Evolutionary conservation across 805 yeast genomes (phyloP).

Genomic region (Millerozyma miso): DNA sequence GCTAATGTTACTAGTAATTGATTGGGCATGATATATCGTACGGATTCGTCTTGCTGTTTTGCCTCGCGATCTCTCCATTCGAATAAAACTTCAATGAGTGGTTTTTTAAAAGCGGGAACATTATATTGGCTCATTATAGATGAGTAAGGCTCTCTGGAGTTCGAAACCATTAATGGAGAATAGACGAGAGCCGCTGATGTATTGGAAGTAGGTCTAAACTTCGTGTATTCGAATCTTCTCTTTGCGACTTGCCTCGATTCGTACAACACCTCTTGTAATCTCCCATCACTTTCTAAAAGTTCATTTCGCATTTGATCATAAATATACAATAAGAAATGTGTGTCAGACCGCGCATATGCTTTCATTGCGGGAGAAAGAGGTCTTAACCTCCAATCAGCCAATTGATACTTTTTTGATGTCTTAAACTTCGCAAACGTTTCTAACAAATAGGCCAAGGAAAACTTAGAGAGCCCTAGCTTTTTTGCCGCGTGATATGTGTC

Average conservation of each 20-base stretch:
- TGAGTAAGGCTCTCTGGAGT: conserved; percentile 63
- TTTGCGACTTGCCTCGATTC: conserved; percentile 77
- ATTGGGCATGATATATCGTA: conserved; percentile 79
- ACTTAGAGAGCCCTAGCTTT: conserved; percentile 72
- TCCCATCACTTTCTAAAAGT: conserved; percentile 41
- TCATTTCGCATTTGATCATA: conserved; percentile 68
- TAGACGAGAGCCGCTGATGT: conserved; percentile 30
- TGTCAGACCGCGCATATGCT: conserved; percentile 90
- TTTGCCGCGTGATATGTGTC: conserved; percentile 92
- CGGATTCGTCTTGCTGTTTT: conserved; percentile 75
- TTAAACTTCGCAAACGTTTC: conserved; percentile 77
- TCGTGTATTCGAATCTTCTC: conserved; percentile 77
- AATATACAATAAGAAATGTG: conserved; percentile 82
- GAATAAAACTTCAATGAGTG: conserved; percentile 56
- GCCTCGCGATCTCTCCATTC: conserved; percentile 84
- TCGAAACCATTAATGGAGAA: conserved; percentile 43
- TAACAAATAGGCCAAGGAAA: conserved; percentile 78
- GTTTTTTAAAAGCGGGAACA: conserved; percentile 50
- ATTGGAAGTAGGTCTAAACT: conserved; percentile 46
- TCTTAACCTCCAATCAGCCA: conserved; percentile 94
- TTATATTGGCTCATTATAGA: conserved; percentile 61
- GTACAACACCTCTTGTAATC: conserved; percentile 55
- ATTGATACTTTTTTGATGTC: conserved; percentile 90
- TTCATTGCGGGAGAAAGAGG: conserved; percentile 75
- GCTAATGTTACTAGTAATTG: conserved; percentile 65